These are phyloP conservation scores for Pseudocercospora fijiensis DNA, from an alignment of 2,329 filamentous ascomycete genomes.

Conservation along the genomic window DNA sequence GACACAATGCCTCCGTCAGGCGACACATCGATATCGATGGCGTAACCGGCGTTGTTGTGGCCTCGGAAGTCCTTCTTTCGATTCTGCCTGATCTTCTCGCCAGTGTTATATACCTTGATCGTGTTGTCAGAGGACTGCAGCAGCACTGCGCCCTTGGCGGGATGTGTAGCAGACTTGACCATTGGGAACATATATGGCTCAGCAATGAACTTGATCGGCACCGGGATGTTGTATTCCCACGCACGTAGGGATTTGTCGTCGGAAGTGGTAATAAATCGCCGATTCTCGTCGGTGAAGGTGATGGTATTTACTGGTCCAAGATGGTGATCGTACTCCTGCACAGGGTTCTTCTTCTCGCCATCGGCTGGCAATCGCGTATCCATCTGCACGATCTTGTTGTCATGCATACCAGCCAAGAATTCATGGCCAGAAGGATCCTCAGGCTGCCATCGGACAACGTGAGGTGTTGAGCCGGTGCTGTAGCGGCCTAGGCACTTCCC, in stretches of 20 bases:
- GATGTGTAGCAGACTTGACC: slow-evolving; percentile 80
- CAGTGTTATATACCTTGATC: slow-evolving; percentile 90
- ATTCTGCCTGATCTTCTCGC: slow-evolving; percentile 95
- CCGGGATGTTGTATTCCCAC: slow-evolving; percentile 98
- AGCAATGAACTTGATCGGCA: slow-evolving; percentile 97
- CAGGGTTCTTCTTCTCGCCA: slow-evolving; percentile 58
- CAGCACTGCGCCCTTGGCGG: slow-evolving; percentile 88
- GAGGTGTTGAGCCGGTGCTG: slow-evolving; percentile 90
- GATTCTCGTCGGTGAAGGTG: slow-evolving; percentile 89
- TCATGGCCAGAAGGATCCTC: slow-evolving; percentile 73
- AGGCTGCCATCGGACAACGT: slow-evolving; percentile 92
- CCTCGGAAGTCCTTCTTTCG: slow-evolving; percentile 94
- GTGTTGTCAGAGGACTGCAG: slow-evolving; percentile 95
- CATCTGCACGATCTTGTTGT: slow-evolving; percentile 98
- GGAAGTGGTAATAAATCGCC: slow-evolving; percentile 95
- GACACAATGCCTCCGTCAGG: slow-evolving; percentile 90
- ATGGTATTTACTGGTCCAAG: slow-evolving; percentile 97
- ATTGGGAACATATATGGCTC: slow-evolving; percentile 98
- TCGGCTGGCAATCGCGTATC: slow-evolving; percentile 67
- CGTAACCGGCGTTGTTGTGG: slow-evolving; percentile 93
- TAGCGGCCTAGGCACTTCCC: slow-evolving; percentile 85
- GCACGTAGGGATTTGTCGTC: slow-evolving; percentile 95
- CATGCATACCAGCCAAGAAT: slow-evolving; percentile 94
- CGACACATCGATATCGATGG: slow-evolving; percentile 82
- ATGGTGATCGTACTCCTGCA: slow-evolving; percentile 98